Evolutionary conservation across 1,284 basidiomycete genomes (phyloP), one percentile per base, ranked within the genome.

Genomic region (Microbotryum violaceum): DNA sequence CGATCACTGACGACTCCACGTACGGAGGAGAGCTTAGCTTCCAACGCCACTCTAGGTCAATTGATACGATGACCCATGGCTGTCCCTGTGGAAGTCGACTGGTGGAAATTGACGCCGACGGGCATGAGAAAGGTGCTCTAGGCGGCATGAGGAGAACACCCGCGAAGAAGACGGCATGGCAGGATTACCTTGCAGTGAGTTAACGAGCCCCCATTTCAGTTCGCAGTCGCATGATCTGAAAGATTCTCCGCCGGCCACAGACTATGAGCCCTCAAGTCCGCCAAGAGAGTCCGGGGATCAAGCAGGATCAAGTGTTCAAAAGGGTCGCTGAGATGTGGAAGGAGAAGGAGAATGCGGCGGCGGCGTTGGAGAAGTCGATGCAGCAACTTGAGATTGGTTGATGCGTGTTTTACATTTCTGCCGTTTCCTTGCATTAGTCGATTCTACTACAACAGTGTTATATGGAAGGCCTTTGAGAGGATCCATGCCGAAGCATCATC

Each of bases 1-100:
- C 9, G 37, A 37, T 37, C 37, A 76, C 80, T 44, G 48, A 21
- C 21, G 21, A 27, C 12, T 49, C 48, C 10, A 18, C 18, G 12
- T 27, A 10, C 12, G 37, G 37, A 37, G 37, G 37, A 37, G 37
- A 10, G 6, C 50, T 9, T 62, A 89, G 87, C 53, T 89, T 88
- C 71, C 86, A 87, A 16, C 81, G 88, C 42, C 85, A 86, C 70
- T 85, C 82, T 65, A 88, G 86, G 64, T 88, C 86, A 16, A 89
- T 90, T 68, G 78, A 82, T 21, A 79, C 84, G 9, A 78, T 82
- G n/a, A 81, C 82, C 74, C 83, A 83, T 65, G 78, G 86, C 83
- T 71, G 64, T 83, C 78, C 64, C 1, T 70, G 69, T 55, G 69
- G 70, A n/a, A 53, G 57, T 0, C 45, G 56, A 10, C 56, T 71